A percentile compares a stretch with the other conserved stretches of the same genome.
Evolutionary conservation across 768 basidiomycete species (phyloP).

Genomic region (Phlebiopsis flavidoalba): DNA sequence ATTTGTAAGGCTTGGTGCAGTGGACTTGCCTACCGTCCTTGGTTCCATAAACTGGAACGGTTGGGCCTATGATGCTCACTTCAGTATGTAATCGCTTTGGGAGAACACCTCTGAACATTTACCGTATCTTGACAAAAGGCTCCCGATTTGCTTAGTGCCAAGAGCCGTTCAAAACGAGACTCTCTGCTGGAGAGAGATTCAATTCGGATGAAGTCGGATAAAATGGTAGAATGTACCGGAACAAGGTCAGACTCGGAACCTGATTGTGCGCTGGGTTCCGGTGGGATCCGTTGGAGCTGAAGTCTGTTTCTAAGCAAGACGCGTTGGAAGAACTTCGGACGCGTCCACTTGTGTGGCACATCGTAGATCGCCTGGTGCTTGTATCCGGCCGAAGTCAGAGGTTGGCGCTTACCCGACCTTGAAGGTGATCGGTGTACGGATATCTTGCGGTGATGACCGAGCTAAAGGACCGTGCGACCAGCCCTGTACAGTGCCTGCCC

Average conservation of each 20-base stretch:
- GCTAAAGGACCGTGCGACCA: too few species aligned
- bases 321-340: slow-evolving; percentile 44
- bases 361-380: slow-evolving; percentile 54
- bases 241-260: slow-evolving; percentile 33
- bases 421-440: slow-evolving; percentile 60
- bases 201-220: too few species aligned
- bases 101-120: too few species aligned
- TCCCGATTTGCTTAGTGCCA: slow-evolving; percentile 71
- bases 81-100: not conserved
- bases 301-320: slow-evolving; percentile 52
- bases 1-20: slow-evolving; percentile 65
- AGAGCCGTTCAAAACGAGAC: slow-evolving; percentile 70
- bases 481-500: slow-evolving; percentile 43
- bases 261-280: too few species aligned
- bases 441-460: slow-evolving; percentile 56
- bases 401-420: slow-evolving; percentile 41
- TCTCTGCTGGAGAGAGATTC: slow-evolving; percentile 63
- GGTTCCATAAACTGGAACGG: slow-evolving; percentile 66
- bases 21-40: slow-evolving; percentile 72
- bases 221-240: slow-evolving; percentile 44
- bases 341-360: slow-evolving; percentile 51
- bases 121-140: slow-evolving; percentile 77
- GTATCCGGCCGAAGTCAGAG: slow-evolving; percentile 45
- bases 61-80: slow-evolving; percentile 35
- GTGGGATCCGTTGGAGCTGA: slow-evolving; percentile 51